Percentiles rank a stretch among this genome's conserved stretches.
These are phyloP conservation scores for Umbelopsis ramanniana DNA, from an alignment of 192 early-diverging fungal genomes.

Conservation along the genomic window DNA sequence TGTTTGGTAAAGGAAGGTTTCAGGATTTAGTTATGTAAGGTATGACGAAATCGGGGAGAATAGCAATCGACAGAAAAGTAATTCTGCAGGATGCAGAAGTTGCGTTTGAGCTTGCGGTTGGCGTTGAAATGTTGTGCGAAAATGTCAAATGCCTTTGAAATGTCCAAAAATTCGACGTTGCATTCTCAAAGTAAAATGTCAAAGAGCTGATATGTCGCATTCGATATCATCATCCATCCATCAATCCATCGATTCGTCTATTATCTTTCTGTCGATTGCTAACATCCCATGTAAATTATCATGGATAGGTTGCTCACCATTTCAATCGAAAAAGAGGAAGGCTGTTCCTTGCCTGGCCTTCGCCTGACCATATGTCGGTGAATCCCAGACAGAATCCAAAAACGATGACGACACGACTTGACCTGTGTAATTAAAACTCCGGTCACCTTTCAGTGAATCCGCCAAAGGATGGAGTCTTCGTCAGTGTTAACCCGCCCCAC, in stretches of 20 bases:
- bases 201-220: not conserved
- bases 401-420: not conserved
- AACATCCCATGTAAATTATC: constrained; percentile 7
- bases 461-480: too few species aligned
- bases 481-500: too few species aligned
- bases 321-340: constrained; percentile 25
- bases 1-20: constrained; percentile 29
- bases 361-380: not conserved
- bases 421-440: not conserved
- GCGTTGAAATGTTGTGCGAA: too few species aligned
- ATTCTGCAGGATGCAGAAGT: not conserved
- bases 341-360: not conserved
- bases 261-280: constrained; percentile 25
- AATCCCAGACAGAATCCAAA: too few species aligned
- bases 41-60: not conserved
- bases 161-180: not conserved
- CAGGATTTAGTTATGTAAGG: not conserved
- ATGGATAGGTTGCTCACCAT: constrained; percentile 15
- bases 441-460: too few species aligned
- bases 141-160: not conserved
- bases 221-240: not conserved
- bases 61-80: not conserved
- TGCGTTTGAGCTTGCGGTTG: too few species aligned
- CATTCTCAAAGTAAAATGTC: not conserved
- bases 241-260: constrained; percentile 35